Conservation (phyloP, 768 basidiomycete species). For the Thelephora ganbajun region DNA sequence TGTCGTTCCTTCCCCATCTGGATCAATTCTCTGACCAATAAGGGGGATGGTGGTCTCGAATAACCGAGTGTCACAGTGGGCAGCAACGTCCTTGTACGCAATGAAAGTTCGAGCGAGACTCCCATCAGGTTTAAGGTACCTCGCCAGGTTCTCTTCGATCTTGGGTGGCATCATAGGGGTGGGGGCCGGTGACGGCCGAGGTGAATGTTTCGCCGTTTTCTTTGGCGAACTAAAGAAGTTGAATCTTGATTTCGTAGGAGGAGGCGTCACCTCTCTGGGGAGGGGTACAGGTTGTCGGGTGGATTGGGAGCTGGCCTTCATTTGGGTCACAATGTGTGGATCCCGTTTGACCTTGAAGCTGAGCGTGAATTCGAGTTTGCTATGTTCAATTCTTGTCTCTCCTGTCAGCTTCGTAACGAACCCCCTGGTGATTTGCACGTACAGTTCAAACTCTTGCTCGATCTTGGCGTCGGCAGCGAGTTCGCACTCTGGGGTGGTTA, state of each 20-base stretch:
- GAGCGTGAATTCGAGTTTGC: conserved; percentile 89
- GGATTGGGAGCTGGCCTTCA: conserved; percentile 46
- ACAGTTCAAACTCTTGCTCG: conserved; percentile 89
- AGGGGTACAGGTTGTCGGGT: conserved; percentile 25
- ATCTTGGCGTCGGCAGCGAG: conserved; percentile 47
- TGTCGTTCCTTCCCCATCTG: conserved; percentile 25
- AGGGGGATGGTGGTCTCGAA: conserved; percentile 76
- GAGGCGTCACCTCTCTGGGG: conserved; percentile 18
- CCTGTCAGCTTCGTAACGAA: not conserved
- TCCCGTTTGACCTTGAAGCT: conserved; percentile 79
- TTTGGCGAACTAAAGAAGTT: conserved; percentile 24
- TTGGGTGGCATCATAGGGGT: conserved; percentile 21
- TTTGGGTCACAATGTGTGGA: conserved; percentile 70
- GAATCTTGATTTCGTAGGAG: conserved; percentile 21
- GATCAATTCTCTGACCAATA: conserved; percentile 58
- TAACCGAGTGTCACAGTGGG: conserved; percentile 70
- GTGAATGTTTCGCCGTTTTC: conserved; percentile 22
- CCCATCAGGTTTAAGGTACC: conserved; percentile 75
- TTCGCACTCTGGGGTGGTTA: conserved; percentile 73
- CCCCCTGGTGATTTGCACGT: conserved; percentile 16
- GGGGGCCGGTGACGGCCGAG: conserved; percentile 25
- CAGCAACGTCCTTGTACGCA: conserved; percentile 76
- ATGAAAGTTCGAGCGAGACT: conserved; percentile 81
- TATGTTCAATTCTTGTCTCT: conserved; percentile 65
- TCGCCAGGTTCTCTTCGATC: conserved; percentile 63